Evolutionary conservation across 2,329 filamentous ascomycete genomes (phyloP), one percentile per base, ranked within the genome.

Genomic region (Aaosphaeria arxii): DNA sequence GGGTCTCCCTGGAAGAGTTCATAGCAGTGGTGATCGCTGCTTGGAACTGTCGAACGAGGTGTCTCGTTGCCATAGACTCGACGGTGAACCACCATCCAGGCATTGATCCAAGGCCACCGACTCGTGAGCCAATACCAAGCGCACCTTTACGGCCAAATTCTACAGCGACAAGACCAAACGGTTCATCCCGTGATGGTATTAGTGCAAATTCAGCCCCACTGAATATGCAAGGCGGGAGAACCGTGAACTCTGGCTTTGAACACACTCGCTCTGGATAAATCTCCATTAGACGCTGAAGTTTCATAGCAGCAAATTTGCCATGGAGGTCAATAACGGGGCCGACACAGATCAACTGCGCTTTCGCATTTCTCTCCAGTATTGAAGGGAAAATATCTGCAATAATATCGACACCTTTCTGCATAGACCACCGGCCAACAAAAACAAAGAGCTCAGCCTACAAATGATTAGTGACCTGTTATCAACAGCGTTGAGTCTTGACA

Each of bases 21-120:
- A 87, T 64, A 1, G 84, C 84, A 44, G 76, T 76, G n/a, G 80
- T 71, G 52, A 87, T 86, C 9, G 84, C 81, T 53, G 77, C 74
- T 63, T 81, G 83, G 72, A 87, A 86, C 61, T 87, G 84, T 41
- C 81, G 78, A 46, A 86, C 72, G 40, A 86, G 69, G 69, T 87
- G 84, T 40, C 77, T 77, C 0, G 83, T 84, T 1, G 81, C 81
- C 5, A 77, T 83, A 0, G 82, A 85, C 62, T 87, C 84, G 47
- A 87, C 80, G 0, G 84, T 86, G 63, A 81, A 87, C 84, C 84
- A 87, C 79, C 83, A 86, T 28, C 84, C 84, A 17, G 84, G 84
- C 83, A 87, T 86, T 60, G 85, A 81, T n/a, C 84, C 59, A 11
- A 87, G 74, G 46, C 84, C 84, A 55, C 84, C 84, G 35, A 87